Evolutionary conservation across 768 basidiomycete genomes (phyloP), one percentile per base, ranked within the genome.

Genomic region (Sporobolomyces phaffii): DNA sequence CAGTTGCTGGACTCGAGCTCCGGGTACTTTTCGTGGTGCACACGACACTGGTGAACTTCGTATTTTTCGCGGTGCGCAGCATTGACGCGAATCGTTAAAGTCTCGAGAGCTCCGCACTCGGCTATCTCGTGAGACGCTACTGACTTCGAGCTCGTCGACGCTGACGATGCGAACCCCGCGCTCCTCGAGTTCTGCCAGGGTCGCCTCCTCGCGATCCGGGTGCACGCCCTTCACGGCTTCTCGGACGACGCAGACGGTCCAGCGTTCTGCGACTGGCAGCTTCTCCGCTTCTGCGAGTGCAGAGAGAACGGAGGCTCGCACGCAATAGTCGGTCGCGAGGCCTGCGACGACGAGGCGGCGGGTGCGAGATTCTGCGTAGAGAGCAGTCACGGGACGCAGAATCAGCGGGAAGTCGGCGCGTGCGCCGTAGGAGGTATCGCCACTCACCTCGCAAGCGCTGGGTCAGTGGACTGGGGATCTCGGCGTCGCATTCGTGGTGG

Each of bases 241-340:
- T 6, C 62, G 34, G 18, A 75, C 65, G 2, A 77, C 65, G 5
- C 33, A n/a, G 11, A 76, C 75, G 45, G 76, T 80, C 75, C 83
- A 85, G 28, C 5, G 20, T 31, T 26, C 3, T 5, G 36, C 3
- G 17, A 8, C 48, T 5, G 40, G 79, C 80, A 56, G 78, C 80
- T 60, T 82, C 80, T 56, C 79, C 80, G 73, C 87, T 85, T 29
- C 84, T 13, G 36, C 29, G 8, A 68, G 70, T 2, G 65, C 65
- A 1, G 36, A 40, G 22, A 58, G 43, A 2, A 62, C 63, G 5
- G 84, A 83, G 54, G 74, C 80, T 66, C 83, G 82, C 65, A 90
- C 87, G 70, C 89, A 91, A 75, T 84, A 89, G 73, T 91, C 90
- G 3, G 87, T 84, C 24, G 90, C 89, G 38, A 91, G 77, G 1